Evolutionary conservation across 129 eudicot species (phyloP).

Genomic region (Kitagawia praeruptora): DNA sequence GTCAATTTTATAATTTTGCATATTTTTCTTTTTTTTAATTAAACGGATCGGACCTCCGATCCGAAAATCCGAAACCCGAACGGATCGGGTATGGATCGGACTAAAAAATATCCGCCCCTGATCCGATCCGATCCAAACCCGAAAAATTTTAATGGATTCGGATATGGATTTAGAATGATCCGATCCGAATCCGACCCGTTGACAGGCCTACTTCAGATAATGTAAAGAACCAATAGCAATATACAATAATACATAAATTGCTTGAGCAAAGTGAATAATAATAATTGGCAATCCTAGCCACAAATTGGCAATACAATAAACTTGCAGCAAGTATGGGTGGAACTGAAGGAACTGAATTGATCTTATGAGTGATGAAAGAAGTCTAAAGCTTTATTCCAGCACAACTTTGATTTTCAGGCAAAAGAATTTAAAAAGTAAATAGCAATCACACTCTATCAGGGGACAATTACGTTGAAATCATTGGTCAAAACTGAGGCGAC

Average conservation of each 20-base stretch:
- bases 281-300: background rate
- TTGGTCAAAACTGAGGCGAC: background rate
- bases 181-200: no score
- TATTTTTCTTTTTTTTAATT: no score
- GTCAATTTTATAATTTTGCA: no score
- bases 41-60: no score
- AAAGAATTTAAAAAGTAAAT: background rate
- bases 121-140: no score
- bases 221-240: background rate
- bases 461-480: background rate
- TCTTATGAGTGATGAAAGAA: background rate
- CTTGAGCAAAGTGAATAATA: background rate
- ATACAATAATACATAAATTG: background rate
- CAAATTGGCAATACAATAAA: background rate
- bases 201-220: background rate
- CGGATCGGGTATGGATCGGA: no score
- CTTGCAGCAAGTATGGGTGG: background rate
- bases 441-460: background rate
- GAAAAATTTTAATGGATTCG: no score
- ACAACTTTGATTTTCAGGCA: background rate
- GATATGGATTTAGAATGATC: no score
- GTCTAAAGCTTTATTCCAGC: background rate
- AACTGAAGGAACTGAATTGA: no score
- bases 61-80: no score
- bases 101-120: no score